Percentiles rank a stretch among this genome's conserved stretches.
phyloP scores from a whole-genome alignment of 2,329 filamentous ascomycete genomes.

The Graphiopsis chlorocephala region DNA sequence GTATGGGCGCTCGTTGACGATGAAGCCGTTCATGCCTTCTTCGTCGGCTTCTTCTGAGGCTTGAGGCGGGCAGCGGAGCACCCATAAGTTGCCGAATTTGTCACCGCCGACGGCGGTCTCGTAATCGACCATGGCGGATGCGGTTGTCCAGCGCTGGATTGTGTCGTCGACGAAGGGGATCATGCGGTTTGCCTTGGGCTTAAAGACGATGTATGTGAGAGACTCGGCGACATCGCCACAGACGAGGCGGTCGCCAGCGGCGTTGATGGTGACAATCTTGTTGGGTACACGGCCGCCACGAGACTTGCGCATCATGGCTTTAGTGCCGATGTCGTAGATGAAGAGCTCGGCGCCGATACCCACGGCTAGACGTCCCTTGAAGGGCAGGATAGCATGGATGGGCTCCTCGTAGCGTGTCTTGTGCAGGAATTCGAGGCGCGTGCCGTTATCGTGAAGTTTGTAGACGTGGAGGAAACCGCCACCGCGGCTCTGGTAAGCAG shows the following conservation, averaged over 20 bases:
- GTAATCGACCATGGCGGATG: conserved; percentile 93
- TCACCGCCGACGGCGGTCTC: conserved; percentile 92
- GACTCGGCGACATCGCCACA: conserved; percentile 92
- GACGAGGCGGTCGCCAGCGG: conserved; percentile 85
- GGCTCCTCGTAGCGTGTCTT: conserved; percentile 91
- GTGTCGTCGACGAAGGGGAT: conserved; percentile 93
- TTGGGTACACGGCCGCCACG: conserved; percentile 32
- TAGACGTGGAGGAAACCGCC: conserved; percentile 87
- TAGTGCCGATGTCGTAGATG: conserved; percentile 90
- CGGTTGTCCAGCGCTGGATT: conserved; percentile 85
- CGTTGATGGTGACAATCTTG: conserved; percentile 84
- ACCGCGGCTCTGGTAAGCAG: conserved; percentile 15
- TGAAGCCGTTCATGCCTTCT: conserved; percentile 82
- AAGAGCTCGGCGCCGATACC: conserved; percentile 79
- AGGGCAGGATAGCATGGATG: conserved; percentile 83
- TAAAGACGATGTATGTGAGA: conserved; percentile 89
- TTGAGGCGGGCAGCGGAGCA: conserved; percentile 82
- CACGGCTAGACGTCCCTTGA: conserved; percentile 86
- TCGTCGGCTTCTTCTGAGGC: conserved; percentile 88
- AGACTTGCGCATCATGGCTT: conserved; percentile 86
- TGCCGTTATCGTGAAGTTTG: conserved; percentile 82
- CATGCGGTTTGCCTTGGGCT: conserved; percentile 82
- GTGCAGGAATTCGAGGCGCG: conserved; percentile 87
- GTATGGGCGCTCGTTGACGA: conserved; percentile 87
- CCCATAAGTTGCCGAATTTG: conserved; percentile 96